Conservation (phyloP, 2,329 filamentous ascomycete species). For the Exophiala calicioides region DNA sequence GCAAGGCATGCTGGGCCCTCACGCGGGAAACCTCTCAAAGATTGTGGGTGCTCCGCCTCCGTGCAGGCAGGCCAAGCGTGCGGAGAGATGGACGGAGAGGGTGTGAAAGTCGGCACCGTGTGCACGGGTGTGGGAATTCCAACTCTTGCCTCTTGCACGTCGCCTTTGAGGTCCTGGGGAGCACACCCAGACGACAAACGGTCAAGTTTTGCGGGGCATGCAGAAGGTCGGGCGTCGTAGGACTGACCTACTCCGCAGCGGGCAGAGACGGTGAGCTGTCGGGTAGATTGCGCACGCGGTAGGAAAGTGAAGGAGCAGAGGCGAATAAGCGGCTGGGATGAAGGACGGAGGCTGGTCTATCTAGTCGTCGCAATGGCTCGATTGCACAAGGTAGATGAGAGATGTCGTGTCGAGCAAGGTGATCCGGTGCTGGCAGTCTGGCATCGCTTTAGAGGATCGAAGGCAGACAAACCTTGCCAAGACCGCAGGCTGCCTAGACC, state of each 20-base stretch:
- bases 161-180: background rate
- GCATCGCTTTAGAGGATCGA: no score
- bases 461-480: no score
- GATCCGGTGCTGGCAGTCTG: no score
- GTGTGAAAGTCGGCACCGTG: slow-evolving; percentile 1
- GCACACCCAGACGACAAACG: slow-evolving; percentile 1
- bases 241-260: slow-evolving; percentile 15
- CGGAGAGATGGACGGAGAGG: slow-evolving; percentile 16
- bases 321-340: slow-evolving; percentile 3
- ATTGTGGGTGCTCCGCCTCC: slow-evolving; percentile 21
- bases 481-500: no score
- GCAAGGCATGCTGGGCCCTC: slow-evolving; percentile 75
- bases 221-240: slow-evolving; percentile 9
- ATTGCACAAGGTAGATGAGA: background rate
- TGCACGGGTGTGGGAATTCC: slow-evolving; percentile 2
- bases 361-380: background rate
- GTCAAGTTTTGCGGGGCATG: slow-evolving; percentile 3
- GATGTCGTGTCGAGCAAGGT: slow-evolving; percentile 5
- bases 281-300: slow-evolving; percentile 4
- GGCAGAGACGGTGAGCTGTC: slow-evolving; percentile 21
- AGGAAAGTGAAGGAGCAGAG: background rate
- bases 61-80: slow-evolving; percentile 17
- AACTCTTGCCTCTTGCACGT: no score
- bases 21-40: background rate
- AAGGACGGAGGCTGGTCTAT: background rate